Evolutionary conservation across 129 eudicot species (phyloP).

Genomic region (sunflower (Helianthus annuus)): HanXRQr2.0-SUNRISE NC_035435.2:168634488-168634987

Average conservation of each 20-base stretch:
- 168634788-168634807: constrained; percentile 50
- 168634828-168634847: constrained; percentile 44
- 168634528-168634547: too few species aligned
- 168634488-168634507: too few species aligned
- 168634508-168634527: too few species aligned
- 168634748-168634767: constrained; percentile 38
- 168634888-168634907: constrained; percentile 46
- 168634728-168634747: constrained; percentile 51
- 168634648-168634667: constrained; percentile 19
- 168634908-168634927: constrained; percentile 40
- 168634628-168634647: constrained; percentile 39
- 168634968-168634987: constrained; percentile 45
- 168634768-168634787: constrained; percentile 32
- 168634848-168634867: constrained; percentile 27
- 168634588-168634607: constrained; percentile 23
- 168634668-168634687: constrained; percentile 35
- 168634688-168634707: constrained; percentile 59
- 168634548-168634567: too few species aligned
- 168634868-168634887: constrained; percentile 47
- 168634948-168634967: constrained; percentile 58
- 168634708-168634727: constrained; percentile 48
- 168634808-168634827: constrained; percentile 36
- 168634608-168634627: constrained; percentile 8
- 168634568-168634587: background rate
- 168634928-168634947: constrained; percentile 56